Conservation (phyloP, 2,329 filamentous ascomycete species). For the Colletotrichum endophyticum region DNA sequence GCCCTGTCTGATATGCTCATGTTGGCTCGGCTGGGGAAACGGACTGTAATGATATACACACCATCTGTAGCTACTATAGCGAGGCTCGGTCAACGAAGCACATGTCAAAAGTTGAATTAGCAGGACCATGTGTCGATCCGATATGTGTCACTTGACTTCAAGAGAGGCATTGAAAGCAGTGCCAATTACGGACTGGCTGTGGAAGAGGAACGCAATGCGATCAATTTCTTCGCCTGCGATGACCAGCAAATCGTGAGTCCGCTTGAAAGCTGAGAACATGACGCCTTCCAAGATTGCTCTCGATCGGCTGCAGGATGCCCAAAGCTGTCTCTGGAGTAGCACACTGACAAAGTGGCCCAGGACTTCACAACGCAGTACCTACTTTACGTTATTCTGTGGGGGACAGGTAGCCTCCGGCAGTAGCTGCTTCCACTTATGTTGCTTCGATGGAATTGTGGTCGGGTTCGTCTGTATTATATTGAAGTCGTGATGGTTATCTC, state of each 20-base stretch:
- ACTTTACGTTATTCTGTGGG: no score
- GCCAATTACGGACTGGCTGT: accelerated
- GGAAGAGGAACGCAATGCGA: not conserved
- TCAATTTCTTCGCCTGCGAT: not conserved
- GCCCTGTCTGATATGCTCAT: not conserved
- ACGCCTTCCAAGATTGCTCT: not conserved
- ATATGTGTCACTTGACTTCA: not conserved
- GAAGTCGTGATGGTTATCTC: not conserved
- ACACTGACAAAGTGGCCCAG: no score
- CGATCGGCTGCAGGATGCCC: not conserved
- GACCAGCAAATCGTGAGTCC: not conserved
- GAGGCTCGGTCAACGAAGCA: constrained; percentile 17
- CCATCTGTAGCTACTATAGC: constrained; percentile 14
- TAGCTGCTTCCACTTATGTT: not conserved
- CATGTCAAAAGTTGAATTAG: not conserved
- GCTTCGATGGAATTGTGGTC: not conserved
- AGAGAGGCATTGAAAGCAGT: not conserved
- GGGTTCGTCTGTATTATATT: not conserved
- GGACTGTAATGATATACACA: constrained; percentile 21
- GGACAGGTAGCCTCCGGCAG: not conserved
- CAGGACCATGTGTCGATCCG: not conserved
- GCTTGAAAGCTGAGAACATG: not conserved
- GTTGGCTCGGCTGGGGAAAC: not conserved
- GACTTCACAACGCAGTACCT: no score
- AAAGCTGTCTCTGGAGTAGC: not conserved